Percentiles rank a stretch among this genome's conserved stretches.
Conservation (phyloP, 768 basidiomycete species). For the Chlorophyllum brunneum region DNA sequence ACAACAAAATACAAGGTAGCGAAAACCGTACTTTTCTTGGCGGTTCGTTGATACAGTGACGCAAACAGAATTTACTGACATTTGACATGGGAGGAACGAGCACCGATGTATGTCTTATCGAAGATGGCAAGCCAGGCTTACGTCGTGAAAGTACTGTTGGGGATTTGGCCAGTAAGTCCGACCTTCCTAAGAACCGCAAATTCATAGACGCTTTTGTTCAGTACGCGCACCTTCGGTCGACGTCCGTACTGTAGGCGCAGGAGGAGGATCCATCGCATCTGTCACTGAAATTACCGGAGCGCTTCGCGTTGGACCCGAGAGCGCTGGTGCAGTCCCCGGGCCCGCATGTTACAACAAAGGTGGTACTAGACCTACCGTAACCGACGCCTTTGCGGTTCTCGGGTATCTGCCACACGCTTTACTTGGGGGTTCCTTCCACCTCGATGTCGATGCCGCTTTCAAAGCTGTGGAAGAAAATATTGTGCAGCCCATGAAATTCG, state of each 20-base stretch:
- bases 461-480: constrained; percentile 20
- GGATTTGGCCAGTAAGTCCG: constrained; percentile 19
- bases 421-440: constrained; percentile 24
- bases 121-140: constrained; percentile 23
- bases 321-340: constrained; percentile 27
- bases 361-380: constrained; percentile 25
- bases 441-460: constrained; percentile 22
- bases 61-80: constrained; percentile 21
- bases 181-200: background rate
- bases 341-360: constrained; percentile 27
- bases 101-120: constrained; percentile 26
- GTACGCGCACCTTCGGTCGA: constrained; percentile 25
- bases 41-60: background rate
- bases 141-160: constrained; percentile 25
- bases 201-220: background rate
- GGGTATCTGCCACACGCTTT: constrained; percentile 25
- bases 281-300: constrained; percentile 24
- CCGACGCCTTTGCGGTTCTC: constrained; percentile 26
- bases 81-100: constrained; percentile 28
- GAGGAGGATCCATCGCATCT: constrained; percentile 17
- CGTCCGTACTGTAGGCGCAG: constrained; percentile 22
- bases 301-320: constrained; percentile 26
- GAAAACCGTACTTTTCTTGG: background rate
- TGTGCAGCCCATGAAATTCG: constrained; percentile 21
- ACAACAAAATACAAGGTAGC: constrained; percentile 14